A percentile compares a stretch with the other conserved stretches of the same genome.
phyloP scores from a whole-genome alignment of 371 early-diverging fungal genomes.

The Mucor circinelloides region DNA sequence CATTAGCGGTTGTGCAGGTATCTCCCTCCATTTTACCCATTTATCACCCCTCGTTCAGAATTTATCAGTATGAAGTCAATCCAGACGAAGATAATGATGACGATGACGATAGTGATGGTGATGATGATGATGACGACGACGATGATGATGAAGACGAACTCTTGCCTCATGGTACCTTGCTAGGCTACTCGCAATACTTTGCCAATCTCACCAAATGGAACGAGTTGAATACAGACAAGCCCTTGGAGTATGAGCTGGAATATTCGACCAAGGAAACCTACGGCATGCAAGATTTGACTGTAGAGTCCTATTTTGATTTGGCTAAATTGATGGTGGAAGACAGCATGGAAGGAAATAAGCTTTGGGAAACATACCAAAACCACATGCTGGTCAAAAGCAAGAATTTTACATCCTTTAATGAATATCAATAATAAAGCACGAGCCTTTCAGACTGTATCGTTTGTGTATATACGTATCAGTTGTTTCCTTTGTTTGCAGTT shows the following conservation, averaged over 20 bases:
- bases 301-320: constrained; percentile 47
- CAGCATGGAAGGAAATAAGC: constrained; percentile 14
- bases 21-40: constrained; percentile 76
- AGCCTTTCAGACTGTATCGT: not conserved
- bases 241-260: constrained; percentile 49
- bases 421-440: not conserved
- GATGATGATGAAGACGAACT: constrained; percentile 13
- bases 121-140: constrained; percentile 11
- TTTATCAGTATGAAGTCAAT: constrained; percentile 59
- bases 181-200: constrained; percentile 44
- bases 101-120: constrained; percentile 10
- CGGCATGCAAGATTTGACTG: constrained; percentile 61
- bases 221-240: constrained; percentile 17
- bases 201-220: constrained; percentile 50
- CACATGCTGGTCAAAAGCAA: constrained; percentile 49
- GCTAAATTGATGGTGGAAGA: constrained; percentile 49
- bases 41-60: constrained; percentile 74
- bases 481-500: not conserved
- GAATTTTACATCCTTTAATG: constrained; percentile 11
- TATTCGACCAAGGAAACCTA: constrained; percentile 65
- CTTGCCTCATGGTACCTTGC: constrained; percentile 22
- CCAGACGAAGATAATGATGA: constrained; percentile 13
- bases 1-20: constrained; percentile 60
- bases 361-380: constrained; percentile 42
- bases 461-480: not conserved